These are phyloP conservation scores for Suillus tomentosus DNA, from an alignment of 768 basidiomycete genomes.

Conservation along the genomic window DNA sequence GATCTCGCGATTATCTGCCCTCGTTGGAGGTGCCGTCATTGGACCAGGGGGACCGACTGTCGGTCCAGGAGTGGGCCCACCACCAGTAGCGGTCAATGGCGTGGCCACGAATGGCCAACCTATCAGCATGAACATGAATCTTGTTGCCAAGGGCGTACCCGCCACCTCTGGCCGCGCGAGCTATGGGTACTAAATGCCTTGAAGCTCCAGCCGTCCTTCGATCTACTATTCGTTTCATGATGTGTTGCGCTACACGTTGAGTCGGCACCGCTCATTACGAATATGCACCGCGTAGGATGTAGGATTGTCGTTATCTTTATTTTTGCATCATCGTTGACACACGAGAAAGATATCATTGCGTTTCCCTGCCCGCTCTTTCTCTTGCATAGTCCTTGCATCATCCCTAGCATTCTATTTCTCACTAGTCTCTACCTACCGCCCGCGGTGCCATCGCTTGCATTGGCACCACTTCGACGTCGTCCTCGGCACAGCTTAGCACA, in stretches of 20 bases:
- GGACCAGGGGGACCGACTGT: slow-evolving; percentile 38
- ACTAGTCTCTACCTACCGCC: not conserved
- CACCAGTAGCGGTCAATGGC: slow-evolving; percentile 26
- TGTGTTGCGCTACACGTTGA: slow-evolving; percentile 13
- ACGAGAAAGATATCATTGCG: not conserved
- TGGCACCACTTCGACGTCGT: not conserved
- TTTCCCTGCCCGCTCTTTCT: not conserved
- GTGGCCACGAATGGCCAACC: slow-evolving; percentile 36
- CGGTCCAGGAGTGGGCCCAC: slow-evolving; percentile 31
- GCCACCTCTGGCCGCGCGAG: slow-evolving; percentile 35
- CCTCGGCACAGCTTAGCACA: not conserved
- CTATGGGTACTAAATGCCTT: slow-evolving; percentile 40
- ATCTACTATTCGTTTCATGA: slow-evolving; percentile 16
- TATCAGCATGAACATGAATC: slow-evolving; percentile 45
- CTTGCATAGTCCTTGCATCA: slow-evolving; percentile 1
- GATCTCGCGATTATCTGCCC: slow-evolving; percentile 76
- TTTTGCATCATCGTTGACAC: not conserved
- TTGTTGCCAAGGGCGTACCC: slow-evolving; percentile 40
- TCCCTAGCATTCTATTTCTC: slow-evolving; percentile 5
- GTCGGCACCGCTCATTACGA: not conserved
- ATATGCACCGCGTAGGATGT: not conserved
- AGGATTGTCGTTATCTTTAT: slow-evolving; percentile 9
- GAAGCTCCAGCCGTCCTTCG: slow-evolving; percentile 10
- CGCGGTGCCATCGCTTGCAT: not conserved
- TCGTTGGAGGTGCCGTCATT: slow-evolving; percentile 68